Conservation (phyloP, 1,284 basidiomycete species). For the Leccinum fuscescens region DNA sequence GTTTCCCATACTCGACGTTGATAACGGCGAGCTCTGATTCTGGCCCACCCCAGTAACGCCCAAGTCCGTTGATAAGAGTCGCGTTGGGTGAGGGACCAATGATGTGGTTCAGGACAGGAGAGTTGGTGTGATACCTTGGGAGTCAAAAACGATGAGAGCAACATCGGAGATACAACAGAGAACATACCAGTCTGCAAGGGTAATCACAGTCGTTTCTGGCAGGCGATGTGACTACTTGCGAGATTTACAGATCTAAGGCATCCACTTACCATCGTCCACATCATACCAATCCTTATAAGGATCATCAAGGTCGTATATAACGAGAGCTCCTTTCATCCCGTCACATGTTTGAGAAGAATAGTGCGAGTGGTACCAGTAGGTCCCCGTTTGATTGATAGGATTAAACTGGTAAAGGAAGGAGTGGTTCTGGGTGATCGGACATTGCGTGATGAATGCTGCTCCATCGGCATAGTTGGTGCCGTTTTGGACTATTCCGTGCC, state of each 20-base stretch:
- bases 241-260: neutral
- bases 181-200: constrained; percentile 28
- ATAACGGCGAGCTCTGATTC: constrained; percentile 25
- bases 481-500: constrained; percentile 36
- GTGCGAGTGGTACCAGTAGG: constrained; percentile 50
- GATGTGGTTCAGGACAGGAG: constrained; percentile 20
- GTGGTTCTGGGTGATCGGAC: constrained; percentile 40
- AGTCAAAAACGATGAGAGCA: constrained; percentile 20
- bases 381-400: constrained; percentile 34
- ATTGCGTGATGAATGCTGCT: constrained; percentile 39
- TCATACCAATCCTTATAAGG: constrained; percentile 33
- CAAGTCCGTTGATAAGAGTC: constrained; percentile 49
- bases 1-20: constrained; percentile 29
- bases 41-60: constrained; percentile 40
- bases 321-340: constrained; percentile 28
- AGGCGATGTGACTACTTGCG: neutral
- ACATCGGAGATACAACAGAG: neutral
- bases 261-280: constrained; percentile 35
- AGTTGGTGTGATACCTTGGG: constrained; percentile 33
- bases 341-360: constrained; percentile 35
- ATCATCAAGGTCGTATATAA: constrained; percentile 37
- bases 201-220: constrained; percentile 30
- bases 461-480: constrained; percentile 28
- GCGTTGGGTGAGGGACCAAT: constrained; percentile 23
- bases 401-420: constrained; percentile 40